Conservation (phyloP, 257 asterid species). For the Lycium barbarum region DNA sequence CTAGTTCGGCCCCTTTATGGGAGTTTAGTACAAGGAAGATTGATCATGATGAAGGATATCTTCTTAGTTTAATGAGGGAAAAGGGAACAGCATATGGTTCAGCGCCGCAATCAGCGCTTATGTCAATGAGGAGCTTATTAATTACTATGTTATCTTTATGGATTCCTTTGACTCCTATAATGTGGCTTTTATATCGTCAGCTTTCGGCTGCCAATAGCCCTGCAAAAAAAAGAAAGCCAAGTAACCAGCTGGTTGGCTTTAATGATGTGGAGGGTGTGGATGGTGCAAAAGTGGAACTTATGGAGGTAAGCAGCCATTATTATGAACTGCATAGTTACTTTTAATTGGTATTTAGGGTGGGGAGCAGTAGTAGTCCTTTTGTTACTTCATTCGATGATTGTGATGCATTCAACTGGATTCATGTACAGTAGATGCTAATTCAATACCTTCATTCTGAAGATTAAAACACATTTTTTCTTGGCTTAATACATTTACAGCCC, state of each 20-base stretch:
- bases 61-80: conserved; percentile 90
- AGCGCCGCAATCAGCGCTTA: conserved; percentile 82
- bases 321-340: neutral
- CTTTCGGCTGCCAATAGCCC: conserved; percentile 86
- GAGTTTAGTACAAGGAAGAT: conserved; percentile 86
- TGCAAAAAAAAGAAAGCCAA: conserved; percentile 69
- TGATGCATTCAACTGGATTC: neutral
- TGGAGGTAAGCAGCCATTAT: conserved; percentile 67
- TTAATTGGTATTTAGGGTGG: conserved; percentile 8
- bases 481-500: no score
- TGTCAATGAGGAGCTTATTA: conserved; percentile 71
- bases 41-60: conserved; percentile 87
- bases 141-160: conserved; percentile 78
- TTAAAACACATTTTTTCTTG: neutral
- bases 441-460: neutral
- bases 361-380: conserved; percentile 2
- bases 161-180: conserved; percentile 90
- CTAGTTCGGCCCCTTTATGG: conserved; percentile 57
- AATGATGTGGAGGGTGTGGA: conserved; percentile 97
- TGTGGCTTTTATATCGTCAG: conserved; percentile 94
- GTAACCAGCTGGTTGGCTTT: conserved; percentile 69
- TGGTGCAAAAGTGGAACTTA: conserved; percentile 87
- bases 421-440: neutral
- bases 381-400: neutral
- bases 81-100: conserved; percentile 75